Conservation (phyloP, 352 stramenopile species). For the Aphanomyces astaci region DNA sequence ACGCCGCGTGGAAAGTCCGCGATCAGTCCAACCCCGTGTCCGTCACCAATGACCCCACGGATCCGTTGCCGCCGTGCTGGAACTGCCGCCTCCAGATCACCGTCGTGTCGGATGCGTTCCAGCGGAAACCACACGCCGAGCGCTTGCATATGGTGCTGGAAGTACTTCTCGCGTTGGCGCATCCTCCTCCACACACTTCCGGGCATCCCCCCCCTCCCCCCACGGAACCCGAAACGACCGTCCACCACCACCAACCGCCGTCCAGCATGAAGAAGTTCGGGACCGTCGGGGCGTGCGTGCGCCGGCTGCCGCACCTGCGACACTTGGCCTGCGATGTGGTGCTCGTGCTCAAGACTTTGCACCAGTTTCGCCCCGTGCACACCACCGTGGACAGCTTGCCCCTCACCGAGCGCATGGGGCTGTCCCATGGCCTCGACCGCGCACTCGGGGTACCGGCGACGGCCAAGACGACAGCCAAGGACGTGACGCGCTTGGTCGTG, state of each 20-base stretch:
- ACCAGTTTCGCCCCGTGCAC: background rate
- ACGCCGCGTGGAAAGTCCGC: slow-evolving; percentile 32
- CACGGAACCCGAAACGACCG: slow-evolving; percentile 15
- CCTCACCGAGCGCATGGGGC: slow-evolving; percentile 16
- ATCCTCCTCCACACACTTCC: background rate
- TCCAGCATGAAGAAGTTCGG: too few species aligned
- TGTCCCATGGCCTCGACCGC: background rate
- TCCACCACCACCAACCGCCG: background rate
- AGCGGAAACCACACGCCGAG: slow-evolving; percentile 37
- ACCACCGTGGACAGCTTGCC: background rate
- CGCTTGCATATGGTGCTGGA: slow-evolving; percentile 43
- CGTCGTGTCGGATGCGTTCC: slow-evolving; percentile 46
- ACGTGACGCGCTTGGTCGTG: background rate
- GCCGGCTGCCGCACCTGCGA: slow-evolving; percentile 26
- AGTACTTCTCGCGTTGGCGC: slow-evolving; percentile 15
- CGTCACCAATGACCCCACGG: slow-evolving; percentile 12
- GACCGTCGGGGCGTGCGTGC: background rate
- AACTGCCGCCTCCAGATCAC: slow-evolving; percentile 40
- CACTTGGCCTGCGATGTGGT: background rate
- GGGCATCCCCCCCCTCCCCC: background rate
- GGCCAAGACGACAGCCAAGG: background rate
- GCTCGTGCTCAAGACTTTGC: slow-evolving; percentile 8
- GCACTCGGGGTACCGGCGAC: background rate
- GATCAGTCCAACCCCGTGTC: slow-evolving; percentile 44
- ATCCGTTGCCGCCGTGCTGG: slow-evolving; percentile 30